Percentiles rank a stretch among this genome's conserved stretches.
Evolutionary conservation across 768 basidiomycete species (phyloP).

Genomic region (Tricholoma flavovirens): DNA sequence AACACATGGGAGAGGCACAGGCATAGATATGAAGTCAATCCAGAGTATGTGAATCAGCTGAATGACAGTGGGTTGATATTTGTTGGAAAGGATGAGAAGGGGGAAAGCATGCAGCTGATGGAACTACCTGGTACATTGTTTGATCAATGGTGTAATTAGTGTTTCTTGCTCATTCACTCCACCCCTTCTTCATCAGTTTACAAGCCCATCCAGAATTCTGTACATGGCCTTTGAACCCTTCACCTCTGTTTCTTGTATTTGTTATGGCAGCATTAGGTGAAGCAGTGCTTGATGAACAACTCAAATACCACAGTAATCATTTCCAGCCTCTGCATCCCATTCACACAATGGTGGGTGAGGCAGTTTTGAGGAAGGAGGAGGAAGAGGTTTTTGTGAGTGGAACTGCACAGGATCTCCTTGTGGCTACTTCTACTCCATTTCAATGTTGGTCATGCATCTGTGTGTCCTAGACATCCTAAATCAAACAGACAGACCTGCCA

Average conservation of each 20-base stretch:
- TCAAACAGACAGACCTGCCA: too few relatives aligned
- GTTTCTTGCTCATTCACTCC: not conserved
- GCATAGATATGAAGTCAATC: constrained; percentile 95
- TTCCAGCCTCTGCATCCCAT: constrained; percentile 76
- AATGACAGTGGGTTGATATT: constrained; percentile 59
- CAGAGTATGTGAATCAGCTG: constrained; percentile 70
- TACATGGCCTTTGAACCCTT: constrained; percentile 95
- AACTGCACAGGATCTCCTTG: constrained; percentile 14
- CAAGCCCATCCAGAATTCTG: constrained; percentile 99
- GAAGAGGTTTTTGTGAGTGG: constrained; percentile 19
- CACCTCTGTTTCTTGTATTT: constrained; percentile 95
- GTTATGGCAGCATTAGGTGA: constrained; percentile 67
- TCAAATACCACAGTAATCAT: constrained; percentile 52
- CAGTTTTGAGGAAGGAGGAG: constrained; percentile 35
- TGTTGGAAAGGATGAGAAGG: constrained; percentile 87
- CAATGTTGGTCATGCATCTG: too few relatives aligned
- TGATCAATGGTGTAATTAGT: not conserved
- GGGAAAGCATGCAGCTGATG: constrained; percentile 95
- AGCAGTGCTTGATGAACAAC: constrained; percentile 61
- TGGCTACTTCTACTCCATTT: constrained; percentile 2
- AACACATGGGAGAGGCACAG: constrained; percentile 96
- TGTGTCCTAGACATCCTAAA: too few relatives aligned
- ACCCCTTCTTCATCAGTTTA: constrained; percentile 84
- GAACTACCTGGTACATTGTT: constrained; percentile 68
- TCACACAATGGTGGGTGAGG: constrained; percentile 69